Evolutionary conservation across 2,329 filamentous ascomycete genomes (phyloP).

Genomic region (Cladosporium sp.): DNA sequence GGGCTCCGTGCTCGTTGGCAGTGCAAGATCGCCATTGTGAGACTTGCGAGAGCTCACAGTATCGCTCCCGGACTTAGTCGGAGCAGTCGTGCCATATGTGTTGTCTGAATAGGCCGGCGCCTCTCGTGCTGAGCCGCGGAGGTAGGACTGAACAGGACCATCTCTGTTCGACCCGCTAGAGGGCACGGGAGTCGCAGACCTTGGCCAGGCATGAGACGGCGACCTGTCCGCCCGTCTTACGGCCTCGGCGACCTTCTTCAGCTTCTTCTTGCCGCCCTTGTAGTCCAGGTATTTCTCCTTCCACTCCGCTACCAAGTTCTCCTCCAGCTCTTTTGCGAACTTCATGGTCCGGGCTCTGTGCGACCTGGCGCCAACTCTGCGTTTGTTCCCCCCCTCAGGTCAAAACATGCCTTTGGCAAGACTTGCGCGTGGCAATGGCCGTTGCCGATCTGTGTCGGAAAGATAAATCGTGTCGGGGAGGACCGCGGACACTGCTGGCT

Average conservation of each 20-base stretch:
- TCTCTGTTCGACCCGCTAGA: slow-evolving; percentile 12
- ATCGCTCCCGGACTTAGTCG: neutral
- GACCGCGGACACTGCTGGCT: neutral
- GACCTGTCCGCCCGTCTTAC: slow-evolving; percentile 48
- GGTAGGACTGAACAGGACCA: slow-evolving; percentile 39
- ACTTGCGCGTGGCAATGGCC: too few species aligned
- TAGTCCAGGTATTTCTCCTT: slow-evolving; percentile 24
- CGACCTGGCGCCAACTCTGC: too few species aligned
- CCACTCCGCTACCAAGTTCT: slow-evolving; percentile 21
- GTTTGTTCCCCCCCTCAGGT: too few species aligned
- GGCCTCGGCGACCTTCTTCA: slow-evolving; percentile 76
- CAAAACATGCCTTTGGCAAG: too few species aligned
- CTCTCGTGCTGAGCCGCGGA: slow-evolving; percentile 25
- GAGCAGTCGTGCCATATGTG: neutral
- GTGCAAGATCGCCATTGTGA: neutral
- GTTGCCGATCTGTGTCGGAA: too few species aligned
- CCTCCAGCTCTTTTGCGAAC: slow-evolving; percentile 25
- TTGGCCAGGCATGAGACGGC: slow-evolving; percentile 28
- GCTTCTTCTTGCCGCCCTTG: slow-evolving; percentile 77
- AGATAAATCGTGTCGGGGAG: neutral
- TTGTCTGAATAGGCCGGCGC: slow-evolving; percentile 19
- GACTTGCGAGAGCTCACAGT: neutral
- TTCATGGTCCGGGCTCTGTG: slow-evolving; percentile 26
- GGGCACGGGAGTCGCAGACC: neutral
- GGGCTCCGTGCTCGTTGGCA: neutral